These are phyloP conservation scores for Nicotiana attenuata DNA, from an alignment of 257 asterid species.

Conservation along the genomic window DNA sequence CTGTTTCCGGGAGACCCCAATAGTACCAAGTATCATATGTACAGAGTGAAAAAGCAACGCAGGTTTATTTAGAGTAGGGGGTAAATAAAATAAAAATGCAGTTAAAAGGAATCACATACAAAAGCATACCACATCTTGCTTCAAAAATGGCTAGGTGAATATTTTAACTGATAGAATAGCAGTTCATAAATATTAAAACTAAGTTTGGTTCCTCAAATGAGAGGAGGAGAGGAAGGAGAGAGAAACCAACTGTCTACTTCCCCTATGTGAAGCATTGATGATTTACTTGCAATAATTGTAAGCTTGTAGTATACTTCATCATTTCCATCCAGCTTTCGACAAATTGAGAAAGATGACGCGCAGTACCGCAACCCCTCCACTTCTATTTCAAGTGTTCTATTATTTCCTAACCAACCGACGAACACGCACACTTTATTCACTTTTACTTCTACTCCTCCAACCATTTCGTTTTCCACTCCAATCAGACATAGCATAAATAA, in stretches of 20 bases:
- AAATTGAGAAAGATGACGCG: background rate
- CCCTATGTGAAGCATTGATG: background rate
- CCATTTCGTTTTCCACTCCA: background rate
- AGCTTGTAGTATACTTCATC: background rate
- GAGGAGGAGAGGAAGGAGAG: background rate
- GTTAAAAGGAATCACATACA: background rate
- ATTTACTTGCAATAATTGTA: conserved; percentile 2
- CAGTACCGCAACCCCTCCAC: background rate
- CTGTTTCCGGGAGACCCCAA: no score
- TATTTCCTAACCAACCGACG: background rate
- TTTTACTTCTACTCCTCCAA: background rate
- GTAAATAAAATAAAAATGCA: no score
- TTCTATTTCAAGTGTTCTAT: background rate
- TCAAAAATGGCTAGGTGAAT: background rate
- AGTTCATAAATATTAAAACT: background rate
- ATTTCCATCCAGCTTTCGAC: background rate
- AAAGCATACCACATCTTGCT: background rate
- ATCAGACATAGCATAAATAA: background rate
- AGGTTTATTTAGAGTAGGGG: background rate
- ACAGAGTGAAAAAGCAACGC: background rate
- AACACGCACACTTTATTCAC: background rate
- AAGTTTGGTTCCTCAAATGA: background rate
- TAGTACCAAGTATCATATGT: background rate
- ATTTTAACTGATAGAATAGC: background rate
- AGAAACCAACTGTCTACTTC: background rate